phyloP scores from a whole-genome alignment of 768 basidiomycete genomes.

The Tulasnella sp. region DNA sequence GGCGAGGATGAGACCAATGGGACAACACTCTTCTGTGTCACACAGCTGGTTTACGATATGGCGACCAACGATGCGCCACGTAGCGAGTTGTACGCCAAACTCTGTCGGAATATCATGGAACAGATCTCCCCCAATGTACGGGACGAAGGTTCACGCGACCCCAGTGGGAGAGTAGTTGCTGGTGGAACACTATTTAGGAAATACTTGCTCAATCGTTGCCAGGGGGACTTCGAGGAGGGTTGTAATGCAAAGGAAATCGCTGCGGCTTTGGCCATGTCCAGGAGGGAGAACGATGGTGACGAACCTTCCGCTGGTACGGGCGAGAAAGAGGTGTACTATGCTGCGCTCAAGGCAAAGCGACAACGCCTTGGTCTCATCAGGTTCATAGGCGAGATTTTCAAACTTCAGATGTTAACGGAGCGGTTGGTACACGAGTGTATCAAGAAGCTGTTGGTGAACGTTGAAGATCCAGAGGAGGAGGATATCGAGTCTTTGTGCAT shows the following conservation, averaged over 20 bases:
- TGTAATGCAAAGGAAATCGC: constrained; percentile 85
- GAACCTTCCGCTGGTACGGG: constrained; percentile 26
- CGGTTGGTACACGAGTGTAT: constrained; percentile 38
- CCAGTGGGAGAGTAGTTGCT: constrained; percentile 77
- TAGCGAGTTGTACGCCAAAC: constrained; percentile 95
- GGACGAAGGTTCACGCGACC: constrained; percentile 73
- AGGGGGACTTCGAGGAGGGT: constrained; percentile 94
- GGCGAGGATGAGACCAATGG: constrained; percentile 88
- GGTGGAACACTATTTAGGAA: constrained; percentile 94
- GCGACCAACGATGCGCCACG: constrained; percentile 92
- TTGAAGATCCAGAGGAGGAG: constrained; percentile 37
- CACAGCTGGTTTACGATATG: constrained; percentile 92
- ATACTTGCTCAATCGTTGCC: constrained; percentile 91
- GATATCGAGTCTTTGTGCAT: constrained; percentile 38
- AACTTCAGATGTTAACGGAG: constrained; percentile 36
- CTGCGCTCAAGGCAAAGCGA: constrained; percentile 38
- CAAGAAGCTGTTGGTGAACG: constrained; percentile 33
- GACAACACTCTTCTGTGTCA: constrained; percentile 89
- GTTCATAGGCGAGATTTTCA: constrained; percentile 40
- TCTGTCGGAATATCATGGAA: constrained; percentile 95
- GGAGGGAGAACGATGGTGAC: constrained; percentile 40
- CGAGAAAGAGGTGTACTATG: constrained; percentile 36
- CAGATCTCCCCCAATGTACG: constrained; percentile 78
- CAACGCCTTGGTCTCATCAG: constrained; percentile 37
- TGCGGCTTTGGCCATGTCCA: constrained; percentile 73